Evolutionary conservation across 345 rosid species (phyloP), one percentile per base, ranked within the genome.

Genomic region (Eutrema japonicum): DNA sequence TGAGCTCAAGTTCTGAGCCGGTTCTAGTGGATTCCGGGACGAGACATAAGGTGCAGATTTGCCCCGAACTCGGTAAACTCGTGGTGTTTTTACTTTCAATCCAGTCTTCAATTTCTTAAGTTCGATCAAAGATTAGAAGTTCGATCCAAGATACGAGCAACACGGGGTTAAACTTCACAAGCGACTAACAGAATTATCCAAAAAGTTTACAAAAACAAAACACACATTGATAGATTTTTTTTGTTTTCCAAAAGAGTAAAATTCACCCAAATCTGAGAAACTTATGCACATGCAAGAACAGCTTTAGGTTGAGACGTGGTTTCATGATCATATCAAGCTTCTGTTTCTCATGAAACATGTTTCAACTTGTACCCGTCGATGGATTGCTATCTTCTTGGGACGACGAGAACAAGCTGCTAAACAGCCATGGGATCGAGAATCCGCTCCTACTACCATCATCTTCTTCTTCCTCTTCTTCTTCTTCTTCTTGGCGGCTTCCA

Each of bases 361-460:
- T 33, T 35, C 48, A 84, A 43, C 78, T 72, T 2, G 84, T 80
- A 3, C 36, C 72, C 3, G 60, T 14, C 8, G 78, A 49, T 27
- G 14, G 51, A 41, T 64, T 64, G 66, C 10, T 77, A 43, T 54
- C 60, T 29, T 54, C 60, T 29, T 62, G 75, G 2, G 79, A 68
- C 36, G 75, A 76, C 6, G 75, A 54, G 70, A 76, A 76, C 65
- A 70, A 70, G 18, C 46, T 29, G 58, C 70, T 54, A 54, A 63
- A 55, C 3, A 56, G 74, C 71, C 79, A 76, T 0, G 75, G 79
- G 59, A 76, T 69, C 4, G 70, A 69, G 66, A 64, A 76, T 29
- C 69, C 70, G 11, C 35, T 60, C 47, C n/a, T 11, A 9, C 30
- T 1, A 50, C 22, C 22, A 1, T 10, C 64, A 0, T 60, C 72